Conservation (phyloP, 306 rosid genomes). For the Inga leiocalycina region DNA sequence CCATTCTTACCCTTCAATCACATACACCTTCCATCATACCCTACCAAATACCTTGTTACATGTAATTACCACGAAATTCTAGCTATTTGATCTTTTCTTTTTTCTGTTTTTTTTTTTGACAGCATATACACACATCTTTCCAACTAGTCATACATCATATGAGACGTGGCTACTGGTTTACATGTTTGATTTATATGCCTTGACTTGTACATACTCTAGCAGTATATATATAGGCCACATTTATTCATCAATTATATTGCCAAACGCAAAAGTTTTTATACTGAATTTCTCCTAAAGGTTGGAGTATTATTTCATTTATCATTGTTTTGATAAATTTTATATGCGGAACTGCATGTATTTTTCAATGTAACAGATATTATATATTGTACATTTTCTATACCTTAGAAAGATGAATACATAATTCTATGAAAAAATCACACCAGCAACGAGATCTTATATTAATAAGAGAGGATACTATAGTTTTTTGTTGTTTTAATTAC, state of each 20-base stretch:
- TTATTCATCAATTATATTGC: background rate
- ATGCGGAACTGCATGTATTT: background rate
- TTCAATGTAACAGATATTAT: background rate
- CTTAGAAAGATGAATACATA: background rate
- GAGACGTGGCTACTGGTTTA: background rate
- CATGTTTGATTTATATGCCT: background rate
- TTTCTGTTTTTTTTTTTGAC: too few relatives aligned
- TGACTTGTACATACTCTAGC: background rate
- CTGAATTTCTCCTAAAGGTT: background rate
- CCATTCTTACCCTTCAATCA: too few relatives aligned
- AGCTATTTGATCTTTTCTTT: too few relatives aligned
- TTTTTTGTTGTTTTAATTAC: too few relatives aligned
- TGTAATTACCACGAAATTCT: background rate
- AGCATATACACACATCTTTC: too few relatives aligned
- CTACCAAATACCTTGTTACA: background rate
- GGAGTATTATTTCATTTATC: background rate
- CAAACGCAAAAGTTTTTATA: background rate
- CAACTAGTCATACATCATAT: background rate
- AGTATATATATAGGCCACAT: background rate
- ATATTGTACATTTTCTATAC: background rate
- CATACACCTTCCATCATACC: background rate
- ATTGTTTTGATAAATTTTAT: background rate
- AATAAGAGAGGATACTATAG: too few relatives aligned
- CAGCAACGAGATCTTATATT: too few relatives aligned
- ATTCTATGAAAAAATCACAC: background rate